Conservation (phyloP, 495 filamentous ascomycete species). For the Daldinia concentrica region DNA sequence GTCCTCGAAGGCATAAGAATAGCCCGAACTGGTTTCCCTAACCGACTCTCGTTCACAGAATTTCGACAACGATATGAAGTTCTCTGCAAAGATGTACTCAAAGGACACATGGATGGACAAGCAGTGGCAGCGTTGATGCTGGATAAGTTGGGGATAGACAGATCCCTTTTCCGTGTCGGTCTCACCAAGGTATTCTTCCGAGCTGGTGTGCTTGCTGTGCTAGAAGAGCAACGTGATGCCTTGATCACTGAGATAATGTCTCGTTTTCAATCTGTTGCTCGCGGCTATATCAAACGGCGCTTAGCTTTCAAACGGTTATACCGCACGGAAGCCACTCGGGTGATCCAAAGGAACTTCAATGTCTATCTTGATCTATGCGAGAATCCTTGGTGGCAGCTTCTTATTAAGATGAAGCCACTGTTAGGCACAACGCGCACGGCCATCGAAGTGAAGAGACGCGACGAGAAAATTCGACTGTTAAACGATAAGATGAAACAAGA, state of each 20-base stretch:
- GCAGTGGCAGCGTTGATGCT: slow-evolving; percentile 85
- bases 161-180: slow-evolving; percentile 87
- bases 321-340: slow-evolving; percentile 90
- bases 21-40: slow-evolving; percentile 97
- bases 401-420: slow-evolving; percentile 95
- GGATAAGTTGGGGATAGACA: slow-evolving; percentile 86
- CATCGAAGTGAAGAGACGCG: slow-evolving; percentile 89
- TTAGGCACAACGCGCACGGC: slow-evolving; percentile 90
- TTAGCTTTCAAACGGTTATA: slow-evolving; percentile 93
- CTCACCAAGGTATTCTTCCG: slow-evolving; percentile 98
- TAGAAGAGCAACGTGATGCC: slow-evolving; percentile 93
- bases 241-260: slow-evolving; percentile 93
- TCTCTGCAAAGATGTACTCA: slow-evolving; percentile 89
- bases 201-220: slow-evolving; percentile 92
- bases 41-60: slow-evolving; percentile 89
- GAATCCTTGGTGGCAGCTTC: slow-evolving; percentile 96
- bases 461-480: slow-evolving; percentile 89
- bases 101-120: slow-evolving; percentile 91
- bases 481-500: slow-evolving; percentile 85
- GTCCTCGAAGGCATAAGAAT: slow-evolving; percentile 98
- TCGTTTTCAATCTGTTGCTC: slow-evolving; percentile 89
- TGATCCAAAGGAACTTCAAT: slow-evolving; percentile 93
- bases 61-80: slow-evolving; percentile 98
- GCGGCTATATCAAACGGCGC: slow-evolving; percentile 87
- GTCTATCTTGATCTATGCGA: slow-evolving; percentile 87